phyloP scores from a whole-genome alignment of 2,329 filamentous ascomycete genomes.

The Aspergillus bombycis region DNA sequence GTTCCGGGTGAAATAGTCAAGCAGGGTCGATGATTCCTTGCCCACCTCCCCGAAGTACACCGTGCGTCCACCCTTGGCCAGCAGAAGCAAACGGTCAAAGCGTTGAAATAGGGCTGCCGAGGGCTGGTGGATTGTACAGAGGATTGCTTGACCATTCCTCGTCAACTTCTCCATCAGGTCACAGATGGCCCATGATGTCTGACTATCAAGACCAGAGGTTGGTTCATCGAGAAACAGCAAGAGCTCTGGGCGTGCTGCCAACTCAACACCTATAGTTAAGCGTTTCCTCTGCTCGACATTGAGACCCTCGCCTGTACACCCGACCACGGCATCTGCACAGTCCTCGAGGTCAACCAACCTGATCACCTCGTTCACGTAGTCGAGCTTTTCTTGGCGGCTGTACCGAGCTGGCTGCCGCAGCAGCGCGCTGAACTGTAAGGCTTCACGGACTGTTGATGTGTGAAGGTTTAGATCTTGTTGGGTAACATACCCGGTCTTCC shows the following conservation, averaged over 20 bases:
- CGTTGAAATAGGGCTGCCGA: conserved; percentile 88
- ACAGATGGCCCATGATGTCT: conserved; percentile 87
- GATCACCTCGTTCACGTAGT: conserved; percentile 73
- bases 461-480: conserved; percentile 84
- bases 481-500: conserved; percentile 31
- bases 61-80: conserved; percentile 64
- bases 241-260: conserved; percentile 85
- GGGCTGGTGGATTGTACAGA: conserved; percentile 92
- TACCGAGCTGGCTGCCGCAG: conserved; percentile 76
- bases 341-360: conserved; percentile 76
- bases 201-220: conserved; percentile 85
- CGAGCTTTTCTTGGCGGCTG: conserved; percentile 71
- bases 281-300: conserved; percentile 68
- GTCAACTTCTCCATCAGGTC: conserved; percentile 83
- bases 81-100: conserved; percentile 66
- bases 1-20: conserved; percentile 66
- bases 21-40: conserved; percentile 55
- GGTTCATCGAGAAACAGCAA: conserved; percentile 90
- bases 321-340: conserved; percentile 84
- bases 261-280: conserved; percentile 86
- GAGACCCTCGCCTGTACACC: conserved; percentile 52
- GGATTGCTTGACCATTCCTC: conserved; percentile 81
- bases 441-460: conserved; percentile 81
- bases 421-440: conserved; percentile 77
- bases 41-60: conserved; percentile 70